Conservation (phyloP, 2,329 filamentous ascomycete species). For the Rosellinia necatrix region DNA sequence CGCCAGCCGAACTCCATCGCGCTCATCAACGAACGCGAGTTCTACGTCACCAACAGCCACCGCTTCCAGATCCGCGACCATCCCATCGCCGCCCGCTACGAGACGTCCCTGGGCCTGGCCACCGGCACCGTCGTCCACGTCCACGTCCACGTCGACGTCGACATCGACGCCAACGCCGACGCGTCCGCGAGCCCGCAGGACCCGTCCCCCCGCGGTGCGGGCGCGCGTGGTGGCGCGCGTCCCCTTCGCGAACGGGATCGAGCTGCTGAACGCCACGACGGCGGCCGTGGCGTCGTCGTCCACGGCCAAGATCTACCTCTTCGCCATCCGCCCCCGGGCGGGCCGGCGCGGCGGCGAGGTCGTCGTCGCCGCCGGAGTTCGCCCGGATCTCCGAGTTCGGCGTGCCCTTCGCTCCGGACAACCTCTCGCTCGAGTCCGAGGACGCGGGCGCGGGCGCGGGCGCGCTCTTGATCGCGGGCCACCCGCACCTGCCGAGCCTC, state of each 20-base stretch:
- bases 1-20: conserved; percentile 47
- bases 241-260: conserved; percentile 50
- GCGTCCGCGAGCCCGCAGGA: conserved; percentile 30
- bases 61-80: conserved; percentile 38
- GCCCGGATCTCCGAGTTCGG: conserved; percentile 24
- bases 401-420: conserved; percentile 48
- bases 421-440: conserved; percentile 43
- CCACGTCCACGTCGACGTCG: conserved; percentile 43
- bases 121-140: conserved; percentile 46
- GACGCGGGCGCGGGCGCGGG: too few relatives aligned
- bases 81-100: conserved; percentile 37
- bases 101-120: conserved; percentile 43
- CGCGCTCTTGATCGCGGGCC: conserved; percentile 47
- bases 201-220: conserved; percentile 20
- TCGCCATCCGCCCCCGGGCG: conserved; percentile 30
- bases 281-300: conserved; percentile 46
- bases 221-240: conserved; percentile 40
- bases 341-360: neutral
- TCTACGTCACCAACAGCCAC: conserved; percentile 50
- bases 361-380: conserved; percentile 19
- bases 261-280: conserved; percentile 45
- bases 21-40: conserved; percentile 41
- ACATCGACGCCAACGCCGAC: too few relatives aligned
- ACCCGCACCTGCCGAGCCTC: conserved; percentile 44
- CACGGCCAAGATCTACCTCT: conserved; percentile 39